Evolutionary conservation across 139 green algal genomes (phyloP).

Genomic region (Chlorella sp.): DNA sequence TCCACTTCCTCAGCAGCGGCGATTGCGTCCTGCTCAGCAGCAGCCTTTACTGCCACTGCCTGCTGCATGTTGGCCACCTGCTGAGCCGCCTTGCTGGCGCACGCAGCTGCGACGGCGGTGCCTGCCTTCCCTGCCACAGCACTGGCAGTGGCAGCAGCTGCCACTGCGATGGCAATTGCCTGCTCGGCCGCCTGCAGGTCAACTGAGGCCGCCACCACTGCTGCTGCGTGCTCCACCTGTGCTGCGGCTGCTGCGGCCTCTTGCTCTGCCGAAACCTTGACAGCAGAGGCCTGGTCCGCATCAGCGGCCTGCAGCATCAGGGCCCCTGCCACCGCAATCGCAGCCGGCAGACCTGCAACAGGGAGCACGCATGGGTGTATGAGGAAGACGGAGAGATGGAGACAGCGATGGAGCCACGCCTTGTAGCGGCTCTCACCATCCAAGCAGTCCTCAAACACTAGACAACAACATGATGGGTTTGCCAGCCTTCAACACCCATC

Average conservation of each 20-base stretch:
- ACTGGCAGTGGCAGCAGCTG: neutral
- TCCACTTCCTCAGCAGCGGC: too few species aligned
- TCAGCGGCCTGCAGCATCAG: neutral
- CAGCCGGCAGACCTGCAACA: neutral
- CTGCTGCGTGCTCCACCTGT: neutral
- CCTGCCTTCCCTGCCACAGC: neutral
- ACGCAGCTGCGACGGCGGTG: neutral
- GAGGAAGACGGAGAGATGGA: neutral
- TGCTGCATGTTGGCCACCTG: neutral
- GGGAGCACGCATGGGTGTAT: neutral
- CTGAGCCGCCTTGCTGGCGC: too few species aligned
- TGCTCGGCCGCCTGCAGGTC: neutral
- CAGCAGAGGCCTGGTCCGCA: neutral
- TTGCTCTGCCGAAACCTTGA: neutral
- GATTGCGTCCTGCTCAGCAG: neutral
- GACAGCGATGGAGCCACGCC: neutral
- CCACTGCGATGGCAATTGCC: neutral
- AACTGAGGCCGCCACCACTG: neutral
- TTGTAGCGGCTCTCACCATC: neutral
- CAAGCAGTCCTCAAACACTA: too few species aligned
- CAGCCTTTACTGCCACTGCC: neutral
- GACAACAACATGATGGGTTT: too few species aligned
- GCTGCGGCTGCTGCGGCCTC: neutral
- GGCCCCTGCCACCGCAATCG: neutral
- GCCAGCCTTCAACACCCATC: too few species aligned